Evolutionary conservation across 2,329 filamentous ascomycete genomes (phyloP).

Genomic region (Diaporthe citri): DNA sequence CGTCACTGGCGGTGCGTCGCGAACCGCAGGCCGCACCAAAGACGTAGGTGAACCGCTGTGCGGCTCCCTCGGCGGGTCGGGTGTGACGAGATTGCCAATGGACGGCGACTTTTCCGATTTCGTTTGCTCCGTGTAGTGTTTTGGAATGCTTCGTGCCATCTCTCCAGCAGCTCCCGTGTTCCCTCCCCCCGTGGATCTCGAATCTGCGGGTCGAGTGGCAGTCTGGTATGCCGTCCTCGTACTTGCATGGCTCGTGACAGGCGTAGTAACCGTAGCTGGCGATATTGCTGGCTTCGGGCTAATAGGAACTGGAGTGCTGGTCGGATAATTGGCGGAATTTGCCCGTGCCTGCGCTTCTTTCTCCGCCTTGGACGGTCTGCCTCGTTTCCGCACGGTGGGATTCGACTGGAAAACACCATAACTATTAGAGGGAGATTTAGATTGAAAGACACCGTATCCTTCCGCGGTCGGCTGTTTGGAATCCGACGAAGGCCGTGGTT

Average conservation of each 20-base stretch:
- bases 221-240: slow-evolving; percentile 19
- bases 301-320: slow-evolving; percentile 44
- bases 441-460: slow-evolving; percentile 35
- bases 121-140: slow-evolving; percentile 26
- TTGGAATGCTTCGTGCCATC: slow-evolving; percentile 17
- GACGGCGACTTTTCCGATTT: slow-evolving; percentile 41
- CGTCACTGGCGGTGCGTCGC: slow-evolving; percentile 37
- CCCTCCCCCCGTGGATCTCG: slow-evolving; percentile 30
- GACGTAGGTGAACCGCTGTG: slow-evolving; percentile 17
- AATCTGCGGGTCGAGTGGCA: slow-evolving; percentile 17
- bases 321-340: slow-evolving; percentile 41
- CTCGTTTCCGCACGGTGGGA: slow-evolving; percentile 47
- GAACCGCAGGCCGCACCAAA: slow-evolving; percentile 20
- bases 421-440: slow-evolving; percentile 40
- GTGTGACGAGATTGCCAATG: slow-evolving; percentile 40
- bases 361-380: slow-evolving; percentile 51
- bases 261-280: slow-evolving; percentile 8
- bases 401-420: slow-evolving; percentile 39
- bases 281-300: slow-evolving; percentile 39
- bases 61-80: slow-evolving; percentile 33
- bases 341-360: slow-evolving; percentile 46
- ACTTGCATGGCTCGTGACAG: slow-evolving; percentile 6
- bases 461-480: slow-evolving; percentile 40
- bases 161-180: slow-evolving; percentile 9
- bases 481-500: slow-evolving; percentile 48